Evolutionary conservation across 371 early-diverging fungal species (phyloP), one percentile per base, ranked within the genome.

Genomic region (Apophysomyces sp.): DNA sequence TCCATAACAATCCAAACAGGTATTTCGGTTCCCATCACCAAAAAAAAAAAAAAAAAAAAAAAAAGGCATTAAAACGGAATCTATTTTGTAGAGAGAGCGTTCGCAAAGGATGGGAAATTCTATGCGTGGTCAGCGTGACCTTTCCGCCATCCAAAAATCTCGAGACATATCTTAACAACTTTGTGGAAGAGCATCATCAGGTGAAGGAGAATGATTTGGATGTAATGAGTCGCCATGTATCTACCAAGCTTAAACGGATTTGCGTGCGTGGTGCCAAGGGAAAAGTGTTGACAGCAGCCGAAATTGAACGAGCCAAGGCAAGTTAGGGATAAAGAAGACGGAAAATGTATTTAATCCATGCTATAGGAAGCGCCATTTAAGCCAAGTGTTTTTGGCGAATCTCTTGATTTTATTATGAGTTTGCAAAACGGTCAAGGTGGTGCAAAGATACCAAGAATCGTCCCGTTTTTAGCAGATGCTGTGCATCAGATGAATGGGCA

Each of bases 91-190:
- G 89, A 27, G 86, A 86, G 16, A 89, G 91, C 32, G 81, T 89
- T 18, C 80, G 80, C 67, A 83, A 87, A 57, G 98, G 97, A 18
- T 98, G 98, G 98, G 81, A 89, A 61, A 81, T 97, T 28, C 69
- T 96, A 58, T 87, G 88, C 51, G 91, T 94, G 21, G 63, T 97
- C 30, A 75, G 89, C 18, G 81, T 90, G 41, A 88, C 92, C 7
- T 97, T 98, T 74, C 93, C 94, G 0, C 97, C 98, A 0, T 92
- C 95, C 52, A 94, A 94, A 70, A 90, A 93, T 61, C 80, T 97
- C 31, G 92, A 93, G 58, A 81, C 86, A 4, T 95, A 97, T 61
- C 77, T 97, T 52, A 84, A 86, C 21, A 74, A 83, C 18, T 98
- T 95, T 72, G 84, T 94, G 6, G 75, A 82, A 41, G 85, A 89